These are phyloP conservation scores for Puccinia brachypodii DNA, from an alignment of 1,284 basidiomycete species.

Conservation along the genomic window DNA sequence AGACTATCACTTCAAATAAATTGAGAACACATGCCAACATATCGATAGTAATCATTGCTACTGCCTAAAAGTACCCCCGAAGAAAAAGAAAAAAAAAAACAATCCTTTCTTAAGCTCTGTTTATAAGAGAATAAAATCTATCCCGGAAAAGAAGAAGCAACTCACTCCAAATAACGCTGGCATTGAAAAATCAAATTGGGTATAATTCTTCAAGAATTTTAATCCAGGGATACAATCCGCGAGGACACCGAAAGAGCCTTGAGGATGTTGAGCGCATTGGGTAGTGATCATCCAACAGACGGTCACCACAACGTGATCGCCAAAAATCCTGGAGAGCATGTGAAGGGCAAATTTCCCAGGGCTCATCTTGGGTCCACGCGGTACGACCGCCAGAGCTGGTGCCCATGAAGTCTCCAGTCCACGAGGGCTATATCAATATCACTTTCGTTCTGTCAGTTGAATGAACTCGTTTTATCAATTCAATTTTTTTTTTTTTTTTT, in stretches of 20 bases:
- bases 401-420: constrained; percentile 22
- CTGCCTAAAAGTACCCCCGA: constrained; percentile 13
- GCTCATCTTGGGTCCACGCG: background rate
- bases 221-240: background rate
- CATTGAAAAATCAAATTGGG: background rate
- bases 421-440: constrained; percentile 23
- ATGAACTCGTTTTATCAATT: no score
- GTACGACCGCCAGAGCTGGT: background rate
- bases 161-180: constrained; percentile 3
- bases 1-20: background rate
- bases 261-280: constrained; percentile 5
- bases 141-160: background rate
- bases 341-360: background rate
- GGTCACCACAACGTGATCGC: background rate
- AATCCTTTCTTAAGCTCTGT: background rate
- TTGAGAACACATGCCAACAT: constrained; percentile 15
- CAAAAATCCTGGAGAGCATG: background rate
- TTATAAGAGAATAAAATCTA: background rate
- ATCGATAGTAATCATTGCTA: background rate
- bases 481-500: no score
- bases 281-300: background rate
- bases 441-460: no score
- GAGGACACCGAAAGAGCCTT: background rate
- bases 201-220: background rate
- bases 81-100: background rate